phyloP scores from a whole-genome alignment of 306 rosid genomes.

The Gleditsia sinensis region DNA sequence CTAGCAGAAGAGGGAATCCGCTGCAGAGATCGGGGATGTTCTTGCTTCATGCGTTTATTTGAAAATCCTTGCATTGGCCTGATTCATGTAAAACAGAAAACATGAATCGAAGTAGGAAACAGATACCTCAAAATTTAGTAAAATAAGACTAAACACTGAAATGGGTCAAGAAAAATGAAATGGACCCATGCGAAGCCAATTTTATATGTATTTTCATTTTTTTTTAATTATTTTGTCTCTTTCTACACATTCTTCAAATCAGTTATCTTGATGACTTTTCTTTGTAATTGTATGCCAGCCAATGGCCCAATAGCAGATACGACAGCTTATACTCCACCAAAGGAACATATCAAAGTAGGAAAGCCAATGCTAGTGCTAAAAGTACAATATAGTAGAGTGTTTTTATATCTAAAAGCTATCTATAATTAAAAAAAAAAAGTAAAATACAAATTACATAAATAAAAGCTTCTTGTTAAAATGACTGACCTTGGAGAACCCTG shows the following conservation, averaged over 20 bases:
- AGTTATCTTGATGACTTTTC: neutral
- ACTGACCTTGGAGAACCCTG: slow-evolving; percentile 85
- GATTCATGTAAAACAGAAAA: slow-evolving; percentile 29
- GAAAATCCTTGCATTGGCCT: slow-evolving; percentile 69
- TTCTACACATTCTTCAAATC: neutral
- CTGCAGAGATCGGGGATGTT: slow-evolving; percentile 69
- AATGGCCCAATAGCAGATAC: slow-evolving; percentile 1
- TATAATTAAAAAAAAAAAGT: slow-evolving; percentile 9
- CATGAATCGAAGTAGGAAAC: slow-evolving; percentile 9
- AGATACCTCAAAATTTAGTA: neutral
- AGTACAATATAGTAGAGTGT: neutral
- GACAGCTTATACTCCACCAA: neutral
- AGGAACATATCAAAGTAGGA: neutral
- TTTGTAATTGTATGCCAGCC: neutral
- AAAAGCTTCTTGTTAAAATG: slow-evolving; percentile 18
- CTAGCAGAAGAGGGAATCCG: slow-evolving; percentile 75
- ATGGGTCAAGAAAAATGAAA: neutral
- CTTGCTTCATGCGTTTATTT: slow-evolving; percentile 83
- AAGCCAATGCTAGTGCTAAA: neutral
- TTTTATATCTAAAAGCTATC: neutral
- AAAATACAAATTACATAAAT: neutral
- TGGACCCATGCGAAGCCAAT: neutral
- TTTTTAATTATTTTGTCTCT: neutral
- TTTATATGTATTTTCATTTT: slow-evolving; percentile 8
- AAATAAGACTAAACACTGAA: slow-evolving; percentile 7